Base-by-base conservation (phyloP, 495 filamentous ascomycete species). In the Hyaloscypha variabilis region DNA sequence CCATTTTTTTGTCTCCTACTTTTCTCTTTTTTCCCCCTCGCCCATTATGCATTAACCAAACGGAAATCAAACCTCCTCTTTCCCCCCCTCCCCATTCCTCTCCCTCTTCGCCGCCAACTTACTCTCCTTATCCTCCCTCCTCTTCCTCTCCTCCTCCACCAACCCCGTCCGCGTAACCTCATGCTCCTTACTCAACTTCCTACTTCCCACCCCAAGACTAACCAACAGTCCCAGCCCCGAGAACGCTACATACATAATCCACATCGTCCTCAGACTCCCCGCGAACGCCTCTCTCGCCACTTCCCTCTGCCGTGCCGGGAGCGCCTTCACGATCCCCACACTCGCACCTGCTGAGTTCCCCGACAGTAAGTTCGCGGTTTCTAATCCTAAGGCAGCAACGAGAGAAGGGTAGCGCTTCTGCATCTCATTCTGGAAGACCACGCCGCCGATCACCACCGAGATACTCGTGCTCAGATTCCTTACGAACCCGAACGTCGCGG, bases 371-470 rank as follows among this genome's bases (percentile, higher is more conserved):
- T 70, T 62, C 0, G 81, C 83, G 2, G 76, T 63, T 2, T 78
- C 72, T 0, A 78, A 77, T 0, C 82, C 82, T 8, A 86, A 53
- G 1, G 77, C 69, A 10, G 77, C 68, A 4, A 70, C 54, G 30
- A 88, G 74, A 34, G 69, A 59, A 5, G 69, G 66, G 54, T 77
- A 69, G 39, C 81, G 82, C 51, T 80, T 72, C 19, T 70, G 65
- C 74, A 87, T 81, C 29, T 81, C 70, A 70, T 87, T 87, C 67
- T 85, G 81, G 72, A 92, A 91, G 21, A 93, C 82, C 5, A 90
- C 88, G 19, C 85, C 80, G 6, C 90, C 90, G 13, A 91, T 78
- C 2, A 91, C 88, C 26, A 92, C 84, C 5, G 82, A 83, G 19
- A 87, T 82, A n/a, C 87, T 79, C 0, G 84, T 90, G 0, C 84